Conservation (phyloP, 257 asterid genomes). For the Solanum bukasovii region DNA sequence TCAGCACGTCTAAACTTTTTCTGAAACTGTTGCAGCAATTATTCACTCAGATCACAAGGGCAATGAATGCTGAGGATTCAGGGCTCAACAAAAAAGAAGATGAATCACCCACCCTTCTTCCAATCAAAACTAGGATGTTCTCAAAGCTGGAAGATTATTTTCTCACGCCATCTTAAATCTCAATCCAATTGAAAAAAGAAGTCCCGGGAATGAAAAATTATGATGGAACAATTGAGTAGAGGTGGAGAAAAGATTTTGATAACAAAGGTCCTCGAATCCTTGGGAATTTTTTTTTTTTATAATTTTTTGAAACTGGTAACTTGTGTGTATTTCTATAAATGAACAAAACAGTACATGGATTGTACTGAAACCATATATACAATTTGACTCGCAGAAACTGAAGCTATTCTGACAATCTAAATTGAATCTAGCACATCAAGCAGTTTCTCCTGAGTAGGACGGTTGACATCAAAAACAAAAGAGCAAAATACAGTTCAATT, state of each 20-base stretch:
- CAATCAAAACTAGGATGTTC: neutral
- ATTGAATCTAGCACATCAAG: neutral
- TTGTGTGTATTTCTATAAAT: neutral
- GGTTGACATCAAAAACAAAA: neutral
- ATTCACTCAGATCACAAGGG: neutral
- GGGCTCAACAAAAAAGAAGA: neutral
- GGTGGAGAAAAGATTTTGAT: neutral
- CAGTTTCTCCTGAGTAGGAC: neutral
- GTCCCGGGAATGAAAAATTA: neutral
- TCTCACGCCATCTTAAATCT: neutral
- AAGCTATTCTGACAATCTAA: neutral
- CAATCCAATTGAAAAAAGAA: neutral
- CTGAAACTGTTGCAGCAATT: neutral
- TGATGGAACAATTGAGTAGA: neutral
- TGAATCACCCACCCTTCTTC: neutral
- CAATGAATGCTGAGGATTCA: neutral
- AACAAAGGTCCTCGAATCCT: neutral
- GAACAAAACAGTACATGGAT: neutral
- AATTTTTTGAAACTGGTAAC: neutral
- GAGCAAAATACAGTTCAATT: neutral
- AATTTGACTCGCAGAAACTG: neutral
- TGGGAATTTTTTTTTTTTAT: neutral
- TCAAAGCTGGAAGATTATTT: neutral
- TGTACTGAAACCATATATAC: neutral
- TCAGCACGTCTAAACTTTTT: neutral